Conservation (phyloP, 495 filamentous ascomycete genomes). For the Penicillium diatomitis region DNA sequence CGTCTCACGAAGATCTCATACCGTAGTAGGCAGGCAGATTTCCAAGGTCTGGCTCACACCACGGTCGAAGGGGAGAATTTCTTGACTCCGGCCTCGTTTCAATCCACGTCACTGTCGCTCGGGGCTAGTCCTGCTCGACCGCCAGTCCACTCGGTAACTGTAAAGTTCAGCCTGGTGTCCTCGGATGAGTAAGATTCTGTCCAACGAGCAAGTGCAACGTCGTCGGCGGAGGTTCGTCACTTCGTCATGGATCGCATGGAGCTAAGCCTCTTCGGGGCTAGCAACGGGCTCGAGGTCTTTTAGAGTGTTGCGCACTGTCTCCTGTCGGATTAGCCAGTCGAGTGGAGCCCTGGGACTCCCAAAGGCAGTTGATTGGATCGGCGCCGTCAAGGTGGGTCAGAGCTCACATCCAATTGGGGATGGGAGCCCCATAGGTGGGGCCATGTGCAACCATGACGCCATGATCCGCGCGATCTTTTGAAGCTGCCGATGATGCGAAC, state of each 20-base stretch:
- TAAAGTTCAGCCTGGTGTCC: too few relatives aligned
- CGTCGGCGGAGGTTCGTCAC: conserved; percentile 7
- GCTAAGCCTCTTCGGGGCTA: conserved; percentile 17
- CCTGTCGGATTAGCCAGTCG: too few relatives aligned
- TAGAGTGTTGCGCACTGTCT: too few relatives aligned
- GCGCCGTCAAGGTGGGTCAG: too few relatives aligned
- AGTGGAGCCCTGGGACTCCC: too few relatives aligned
- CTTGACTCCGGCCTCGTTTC: neutral
- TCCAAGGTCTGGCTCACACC: too few relatives aligned
- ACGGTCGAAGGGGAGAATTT: too few relatives aligned
- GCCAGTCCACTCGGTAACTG: neutral
- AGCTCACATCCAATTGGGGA: too few relatives aligned
- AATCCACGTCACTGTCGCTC: conserved; percentile 18
- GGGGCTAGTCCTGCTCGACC: neutral
- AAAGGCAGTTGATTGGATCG: too few relatives aligned
- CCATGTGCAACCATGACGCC: conserved; percentile 26
- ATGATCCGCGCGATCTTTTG: conserved; percentile 14
- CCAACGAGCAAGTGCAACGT: conserved; percentile 15
- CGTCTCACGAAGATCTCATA: too few relatives aligned
- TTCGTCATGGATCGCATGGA: conserved; percentile 26
- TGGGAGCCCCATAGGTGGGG: neutral
- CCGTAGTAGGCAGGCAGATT: conserved; percentile 5
- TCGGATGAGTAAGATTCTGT: neutral
- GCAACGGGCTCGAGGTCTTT: conserved; percentile 1
- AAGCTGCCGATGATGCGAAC: conserved; percentile 7